phyloP scores from a whole-genome alignment of 2,329 filamentous ascomycete genomes.

The Phyllosticta paracitricarpa region DNA sequence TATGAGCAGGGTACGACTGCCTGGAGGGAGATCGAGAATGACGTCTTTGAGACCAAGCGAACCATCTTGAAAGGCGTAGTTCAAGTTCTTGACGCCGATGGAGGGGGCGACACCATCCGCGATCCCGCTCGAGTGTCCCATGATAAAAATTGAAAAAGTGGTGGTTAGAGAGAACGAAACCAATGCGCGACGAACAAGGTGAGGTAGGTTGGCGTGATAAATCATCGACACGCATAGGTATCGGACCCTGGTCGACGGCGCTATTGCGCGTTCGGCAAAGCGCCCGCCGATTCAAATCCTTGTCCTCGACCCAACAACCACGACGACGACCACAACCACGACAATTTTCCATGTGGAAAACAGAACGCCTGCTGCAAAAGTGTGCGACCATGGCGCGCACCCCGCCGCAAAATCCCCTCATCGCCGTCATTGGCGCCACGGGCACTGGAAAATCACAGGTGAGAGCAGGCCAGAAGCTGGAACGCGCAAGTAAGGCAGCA shows the following conservation, averaged over 20 bases:
- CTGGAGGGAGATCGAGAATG: constrained; percentile 64
- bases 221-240: neutral
- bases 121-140: constrained; percentile 1
- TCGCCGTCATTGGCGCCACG: constrained; percentile 80
- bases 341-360: constrained; percentile 2
- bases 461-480: constrained; percentile 18
- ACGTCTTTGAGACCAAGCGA: constrained; percentile 69
- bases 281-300: neutral
- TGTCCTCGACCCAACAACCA: neutral
- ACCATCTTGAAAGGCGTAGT: constrained; percentile 82
- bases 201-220: neutral
- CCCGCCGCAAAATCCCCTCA: constrained; percentile 44
- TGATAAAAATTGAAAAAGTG: neutral
- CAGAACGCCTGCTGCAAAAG: neutral
- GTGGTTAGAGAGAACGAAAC: neutral
- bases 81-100: constrained; percentile 66
- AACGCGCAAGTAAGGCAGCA: neutral
- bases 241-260: neutral
- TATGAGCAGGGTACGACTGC: constrained; percentile 81
- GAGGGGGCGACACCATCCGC: constrained; percentile 4
- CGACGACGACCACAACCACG: neutral
- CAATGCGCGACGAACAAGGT: neutral
- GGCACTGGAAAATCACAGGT: constrained; percentile 92
- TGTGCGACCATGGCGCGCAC: neutral
- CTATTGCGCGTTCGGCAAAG: neutral